Evolutionary conservation across 768 basidiomycete species (phyloP).

Genomic region (Imleria badia): DNA sequence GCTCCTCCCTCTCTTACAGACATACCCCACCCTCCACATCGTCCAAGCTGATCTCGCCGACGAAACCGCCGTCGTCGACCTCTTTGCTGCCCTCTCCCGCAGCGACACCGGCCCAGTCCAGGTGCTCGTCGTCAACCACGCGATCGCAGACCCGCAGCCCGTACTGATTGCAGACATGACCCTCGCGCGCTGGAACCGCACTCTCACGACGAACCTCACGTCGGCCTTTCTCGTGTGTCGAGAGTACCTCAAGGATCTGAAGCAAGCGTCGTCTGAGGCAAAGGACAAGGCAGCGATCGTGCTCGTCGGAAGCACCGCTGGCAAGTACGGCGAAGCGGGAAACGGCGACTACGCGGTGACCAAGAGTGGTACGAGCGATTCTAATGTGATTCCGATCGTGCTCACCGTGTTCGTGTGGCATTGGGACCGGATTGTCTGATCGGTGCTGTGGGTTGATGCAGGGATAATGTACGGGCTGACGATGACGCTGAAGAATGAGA

Average conservation of each 20-base stretch:
- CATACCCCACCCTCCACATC: conserved; percentile 34
- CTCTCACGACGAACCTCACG: conserved; percentile 60
- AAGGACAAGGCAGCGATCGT: conserved; percentile 59
- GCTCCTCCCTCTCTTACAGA: conserved; percentile 40
- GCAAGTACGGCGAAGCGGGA: conserved; percentile 66
- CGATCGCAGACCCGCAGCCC: conserved; percentile 34
- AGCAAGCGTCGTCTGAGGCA: conserved; percentile 31
- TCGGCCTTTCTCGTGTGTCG: conserved; percentile 62
- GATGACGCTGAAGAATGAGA: conserved; percentile 71
- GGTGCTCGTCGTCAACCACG: conserved; percentile 64
- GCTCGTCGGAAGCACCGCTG: conserved; percentile 66
- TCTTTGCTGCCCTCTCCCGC: conserved; percentile 43
- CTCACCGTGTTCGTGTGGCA: too few relatives aligned
- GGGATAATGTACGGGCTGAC: conserved; percentile 69
- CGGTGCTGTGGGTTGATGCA: too few relatives aligned
- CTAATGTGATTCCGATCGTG: background rate
- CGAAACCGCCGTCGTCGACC: conserved; percentile 48
- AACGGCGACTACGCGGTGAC: conserved; percentile 63
- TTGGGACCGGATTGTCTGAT: too few relatives aligned
- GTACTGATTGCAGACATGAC: conserved; percentile 41
- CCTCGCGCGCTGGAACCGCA: conserved; percentile 59
- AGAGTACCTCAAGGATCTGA: conserved; percentile 54
- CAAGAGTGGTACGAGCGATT: conserved; percentile 55
- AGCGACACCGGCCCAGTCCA: conserved; percentile 44
- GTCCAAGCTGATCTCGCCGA: conserved; percentile 54